Base-by-base conservation (phyloP, 1,139 yeast genomes). In the Taphrina flavorubra region DNA sequence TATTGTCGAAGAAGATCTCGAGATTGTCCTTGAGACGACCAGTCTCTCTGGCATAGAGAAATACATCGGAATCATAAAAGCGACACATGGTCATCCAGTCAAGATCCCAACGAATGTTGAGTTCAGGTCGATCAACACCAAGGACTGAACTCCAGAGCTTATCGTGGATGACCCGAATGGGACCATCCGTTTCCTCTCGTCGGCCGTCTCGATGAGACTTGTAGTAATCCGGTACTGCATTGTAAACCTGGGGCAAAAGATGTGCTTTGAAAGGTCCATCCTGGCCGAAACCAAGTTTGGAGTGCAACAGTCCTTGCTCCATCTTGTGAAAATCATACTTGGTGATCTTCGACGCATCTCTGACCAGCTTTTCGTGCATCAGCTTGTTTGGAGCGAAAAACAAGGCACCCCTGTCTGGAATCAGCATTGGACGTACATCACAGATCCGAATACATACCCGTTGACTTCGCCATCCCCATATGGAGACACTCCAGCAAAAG, bases 1-100 rank as follows among this genome's bases (percentile, higher is more conserved):
- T 16, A 20, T 36, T 36, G 36, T 56, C 60, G 16, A 39, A 40
- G n/a, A 31, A 56, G 49, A 56, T 37, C 40, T 40, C 51, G 34
- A 62, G 46, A 42, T 51, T 34, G 25, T 40, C 25, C 31, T 55
- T 53, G 11, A 62, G 51, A 20, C 56, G 57, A 6, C 66, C 66
- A 11, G 57, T 53, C 66, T 62, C 57, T 39, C 66, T 36, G 2
- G 66, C 56, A 25, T 40, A 51, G 6, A 46, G 34, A 42, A 18
- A 62, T 11, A 55, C 59, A 39, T 25, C 49, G 16, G 59, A 53
- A 31, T 62, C 66, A 31, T 62, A 62, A 42, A 62, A 62, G 13
- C 66, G 66, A 18, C 51, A 51, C 51, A 62, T 37, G 13, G 51
- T 20, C 66, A 62, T 62, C 66, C 66, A 62, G n/a, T 62, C 66